Conservation (phyloP, 2,329 filamentous ascomycete genomes). For the Botrytis medusae region DNA sequence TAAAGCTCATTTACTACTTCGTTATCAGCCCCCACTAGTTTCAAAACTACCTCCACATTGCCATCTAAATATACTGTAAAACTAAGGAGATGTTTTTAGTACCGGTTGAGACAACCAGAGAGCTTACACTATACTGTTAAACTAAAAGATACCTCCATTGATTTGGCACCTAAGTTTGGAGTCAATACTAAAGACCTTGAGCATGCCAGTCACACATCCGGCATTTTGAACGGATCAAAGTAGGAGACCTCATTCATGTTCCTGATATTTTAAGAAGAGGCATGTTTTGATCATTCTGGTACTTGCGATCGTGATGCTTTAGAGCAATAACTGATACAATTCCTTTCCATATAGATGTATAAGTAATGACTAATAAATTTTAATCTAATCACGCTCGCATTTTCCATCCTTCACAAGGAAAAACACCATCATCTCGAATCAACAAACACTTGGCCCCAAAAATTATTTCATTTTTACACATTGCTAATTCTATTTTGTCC, state of each 20-base stretch:
- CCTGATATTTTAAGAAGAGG: not conserved
- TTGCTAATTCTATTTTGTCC: not conserved
- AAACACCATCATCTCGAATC: not conserved
- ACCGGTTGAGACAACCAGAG: too few relatives aligned
- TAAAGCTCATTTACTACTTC: too few relatives aligned
- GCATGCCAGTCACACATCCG: not conserved
- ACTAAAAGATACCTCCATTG: not conserved
- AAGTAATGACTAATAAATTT: not conserved
- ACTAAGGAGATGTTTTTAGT: too few relatives aligned
- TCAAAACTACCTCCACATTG: too few relatives aligned
- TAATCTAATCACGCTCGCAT: not conserved
- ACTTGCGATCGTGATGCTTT: rapidly evolving
- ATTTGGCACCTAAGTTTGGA: not conserved
- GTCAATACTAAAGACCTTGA: not conserved
- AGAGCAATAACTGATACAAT: not conserved
- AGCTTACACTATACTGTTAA: too few relatives aligned
- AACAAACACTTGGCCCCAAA: not conserved
- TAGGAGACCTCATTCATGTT: not conserved
- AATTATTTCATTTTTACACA: too few relatives aligned
- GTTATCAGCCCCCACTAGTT: too few relatives aligned
- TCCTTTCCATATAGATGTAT: not conserved
- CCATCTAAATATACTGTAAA: too few relatives aligned
- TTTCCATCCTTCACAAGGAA: not conserved
- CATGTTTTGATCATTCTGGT: not conserved
- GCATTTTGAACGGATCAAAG: not conserved